Conservation (phyloP, 139 green algal species). For the Tetraselmis chui region DNA sequence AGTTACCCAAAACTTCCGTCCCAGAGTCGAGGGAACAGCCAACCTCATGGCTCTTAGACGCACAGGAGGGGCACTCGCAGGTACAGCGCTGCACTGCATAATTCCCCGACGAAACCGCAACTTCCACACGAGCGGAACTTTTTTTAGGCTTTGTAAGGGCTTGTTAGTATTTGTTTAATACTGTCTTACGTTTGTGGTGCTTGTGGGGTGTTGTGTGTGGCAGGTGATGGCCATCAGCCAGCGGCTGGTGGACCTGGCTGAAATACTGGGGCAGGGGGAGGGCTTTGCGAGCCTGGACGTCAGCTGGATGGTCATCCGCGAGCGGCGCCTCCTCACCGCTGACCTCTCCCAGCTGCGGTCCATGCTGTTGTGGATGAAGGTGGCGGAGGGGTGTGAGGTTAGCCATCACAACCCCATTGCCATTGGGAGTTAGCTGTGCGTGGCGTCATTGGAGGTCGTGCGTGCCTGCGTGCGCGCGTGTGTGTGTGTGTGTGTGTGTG, state of each 20-base stretch:
- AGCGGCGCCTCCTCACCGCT: constrained; percentile 47
- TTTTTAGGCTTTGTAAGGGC: no score
- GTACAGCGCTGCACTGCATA: no score
- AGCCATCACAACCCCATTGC: no score
- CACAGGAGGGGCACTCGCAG: neutral
- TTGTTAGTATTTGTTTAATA: no score
- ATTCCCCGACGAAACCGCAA: no score
- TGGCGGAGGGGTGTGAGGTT: neutral
- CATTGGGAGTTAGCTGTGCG: no score
- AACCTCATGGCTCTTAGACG: neutral
- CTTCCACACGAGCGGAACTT: no score
- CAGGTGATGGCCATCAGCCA: neutral
- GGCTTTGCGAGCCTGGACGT: constrained; percentile 27
- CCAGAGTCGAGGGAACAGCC: neutral
- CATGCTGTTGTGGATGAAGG: neutral
- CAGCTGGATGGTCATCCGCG: constrained; percentile 47
- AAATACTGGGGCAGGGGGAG: neutral
- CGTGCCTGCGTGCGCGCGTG: no score
- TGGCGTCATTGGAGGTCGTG: neutral
- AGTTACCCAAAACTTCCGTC: no score
- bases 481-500: no score
- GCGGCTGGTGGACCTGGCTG: neutral
- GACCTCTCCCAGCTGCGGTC: constrained; percentile 20
- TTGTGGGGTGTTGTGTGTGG: no score
- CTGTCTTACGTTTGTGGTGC: no score